phyloP scores from a whole-genome alignment of 1,139 yeast genomes.

The Pichia sorboxylosa region DNA sequence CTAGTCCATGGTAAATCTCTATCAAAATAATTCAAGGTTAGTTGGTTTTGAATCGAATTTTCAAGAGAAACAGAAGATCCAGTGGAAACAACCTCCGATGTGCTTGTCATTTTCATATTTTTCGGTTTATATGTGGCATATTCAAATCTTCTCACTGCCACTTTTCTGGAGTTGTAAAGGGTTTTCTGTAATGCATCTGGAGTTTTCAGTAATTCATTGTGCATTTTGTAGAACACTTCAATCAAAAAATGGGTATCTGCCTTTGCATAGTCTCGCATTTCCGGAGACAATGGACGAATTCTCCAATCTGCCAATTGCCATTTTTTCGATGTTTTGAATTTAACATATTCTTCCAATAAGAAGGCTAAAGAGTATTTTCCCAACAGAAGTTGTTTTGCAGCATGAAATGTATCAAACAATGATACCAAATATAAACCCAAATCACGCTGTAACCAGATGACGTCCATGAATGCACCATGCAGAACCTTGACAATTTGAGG shows the following conservation, averaged over 20 bases:
- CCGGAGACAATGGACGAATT: conserved; percentile 65
- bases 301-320: conserved; percentile 98
- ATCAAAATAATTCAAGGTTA: conserved; percentile 9
- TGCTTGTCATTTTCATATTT: conserved; percentile 14
- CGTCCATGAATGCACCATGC: conserved; percentile 96
- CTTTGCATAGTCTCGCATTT: conserved; percentile 80
- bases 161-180: conserved; percentile 63
- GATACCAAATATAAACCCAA: conserved; percentile 85
- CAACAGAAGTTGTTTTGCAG: conserved; percentile 65
- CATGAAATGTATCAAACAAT: conserved; percentile 86
- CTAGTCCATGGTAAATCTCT: conserved; percentile 45
- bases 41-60: conserved; percentile 9
- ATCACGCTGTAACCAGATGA: conserved; percentile 93
- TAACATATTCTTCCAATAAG: conserved; percentile 67
- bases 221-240: conserved; percentile 66
- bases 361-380: conserved; percentile 80
- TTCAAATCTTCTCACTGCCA: conserved; percentile 76
- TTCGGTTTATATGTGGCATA: conserved; percentile 51
- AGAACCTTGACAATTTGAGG: conserved; percentile 76
- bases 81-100: conserved; percentile 18
- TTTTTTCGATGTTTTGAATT: conserved; percentile 82
- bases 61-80: conserved; percentile 19
- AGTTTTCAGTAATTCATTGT: conserved; percentile 37
- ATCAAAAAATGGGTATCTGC: conserved; percentile 90
- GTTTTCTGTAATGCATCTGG: conserved; percentile 46